Base-by-base conservation (phyloP, 345 rosid species). In the Lagerstroemia speciosa region DNA sequence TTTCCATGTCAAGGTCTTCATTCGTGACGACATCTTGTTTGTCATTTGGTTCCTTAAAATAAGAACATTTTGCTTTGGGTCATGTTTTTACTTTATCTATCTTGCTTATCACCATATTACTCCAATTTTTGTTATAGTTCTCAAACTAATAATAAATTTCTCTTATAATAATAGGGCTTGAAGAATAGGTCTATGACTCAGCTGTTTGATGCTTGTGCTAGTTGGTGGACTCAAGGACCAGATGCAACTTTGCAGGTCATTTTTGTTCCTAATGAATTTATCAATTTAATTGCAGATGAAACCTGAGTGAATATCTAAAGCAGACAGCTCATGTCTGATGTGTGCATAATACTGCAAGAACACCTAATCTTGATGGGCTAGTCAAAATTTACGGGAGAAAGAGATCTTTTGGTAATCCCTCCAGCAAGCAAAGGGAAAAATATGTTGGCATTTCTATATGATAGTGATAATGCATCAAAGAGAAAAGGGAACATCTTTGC, bases 211-310 rank as follows among this genome's bases (percentile, higher is more conserved):
- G 99, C 85, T 72, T 91, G 99, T 78, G 98, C 99, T 77, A 94
- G 98, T 82, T 94, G 99, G 99, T 94, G 96, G 99, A 94, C 99
- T 69, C 98, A 94, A 82, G 98, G 96, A 69, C 99, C 97, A 69
- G 91, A 91, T 83, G 83, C 93, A 69, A 67, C 86, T 66, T 78
- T 94, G 73, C 99, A 94, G 99, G 99, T 89, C 83, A 80, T 75
- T 67, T 34, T 33, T 19, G 29, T 65, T 36, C 27, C 69, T 52
- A 8, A 26, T 6, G 24, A 53, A 19, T n/a, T 22, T n/a, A 50
- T 46, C 19, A 46, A 26, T 53, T n/a, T n/a, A 53, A 30, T 3
- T 27, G 34, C 1, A 27, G 33, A 58, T 58, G 63, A 12, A 27
- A 27, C 27, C 57, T 24, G 30, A 27, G 6, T 30, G 63, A 34